Conservation (phyloP, 2,329 filamentous ascomycete species). For the Penicillium sp. region DNA sequence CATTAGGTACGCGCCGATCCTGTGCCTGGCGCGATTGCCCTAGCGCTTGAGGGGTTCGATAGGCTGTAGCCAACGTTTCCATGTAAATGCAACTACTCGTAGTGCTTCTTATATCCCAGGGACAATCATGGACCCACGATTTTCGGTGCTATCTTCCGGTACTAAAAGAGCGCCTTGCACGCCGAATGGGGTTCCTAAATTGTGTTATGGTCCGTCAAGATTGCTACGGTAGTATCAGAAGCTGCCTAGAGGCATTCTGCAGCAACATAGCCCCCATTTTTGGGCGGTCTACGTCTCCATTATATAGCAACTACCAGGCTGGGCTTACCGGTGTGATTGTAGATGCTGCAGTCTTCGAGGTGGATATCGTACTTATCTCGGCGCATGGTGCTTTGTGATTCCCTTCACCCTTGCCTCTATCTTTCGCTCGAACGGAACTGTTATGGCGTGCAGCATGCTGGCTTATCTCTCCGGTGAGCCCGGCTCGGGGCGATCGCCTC, state of each 20-base stretch:
- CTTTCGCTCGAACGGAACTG: neutral
- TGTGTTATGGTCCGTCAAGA: neutral
- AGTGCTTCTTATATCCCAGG: neutral
- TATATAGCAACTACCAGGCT: neutral
- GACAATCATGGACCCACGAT: neutral
- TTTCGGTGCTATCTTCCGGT: neutral
- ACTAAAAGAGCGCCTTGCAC: neutral
- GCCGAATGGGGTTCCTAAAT: neutral
- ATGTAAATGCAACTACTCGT: too few species aligned
- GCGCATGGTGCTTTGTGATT: neutral
- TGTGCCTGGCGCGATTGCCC: too few species aligned
- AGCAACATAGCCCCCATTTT: neutral
- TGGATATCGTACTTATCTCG: neutral
- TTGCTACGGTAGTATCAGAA: neutral
- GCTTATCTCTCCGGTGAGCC: neutral
- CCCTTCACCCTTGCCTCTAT: neutral
- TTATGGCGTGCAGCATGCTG: neutral
- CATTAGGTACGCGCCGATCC: too few species aligned
- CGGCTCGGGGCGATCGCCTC: neutral
- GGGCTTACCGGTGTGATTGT: neutral
- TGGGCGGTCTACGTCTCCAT: neutral
- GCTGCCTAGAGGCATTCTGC: neutral
- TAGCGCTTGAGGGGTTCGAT: too few species aligned
- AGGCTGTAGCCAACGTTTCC: too few species aligned
- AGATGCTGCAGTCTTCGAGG: neutral